Evolutionary conservation across 1,139 yeast species (phyloP).

Genomic region (Petasospora rhodanensis): DNA sequence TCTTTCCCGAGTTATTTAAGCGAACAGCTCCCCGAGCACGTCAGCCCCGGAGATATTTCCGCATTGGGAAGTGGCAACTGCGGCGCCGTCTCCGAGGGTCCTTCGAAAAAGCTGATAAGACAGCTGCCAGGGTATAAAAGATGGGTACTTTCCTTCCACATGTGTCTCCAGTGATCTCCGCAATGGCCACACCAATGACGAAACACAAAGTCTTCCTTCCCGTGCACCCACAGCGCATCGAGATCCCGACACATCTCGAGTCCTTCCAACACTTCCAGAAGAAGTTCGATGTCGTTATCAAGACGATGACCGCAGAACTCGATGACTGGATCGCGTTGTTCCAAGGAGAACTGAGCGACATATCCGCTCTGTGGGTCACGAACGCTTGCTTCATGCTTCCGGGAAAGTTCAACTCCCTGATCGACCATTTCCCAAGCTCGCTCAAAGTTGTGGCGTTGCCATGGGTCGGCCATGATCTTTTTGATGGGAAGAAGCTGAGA

Average conservation of each 20-base stretch:
- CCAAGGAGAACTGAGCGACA: conserved; percentile 26
- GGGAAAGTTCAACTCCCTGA: conserved; percentile 39
- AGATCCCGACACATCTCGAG: neutral
- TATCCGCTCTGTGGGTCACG: conserved; percentile 58
- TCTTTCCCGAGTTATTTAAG: too few relatives aligned
- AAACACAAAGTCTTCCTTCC: neutral
- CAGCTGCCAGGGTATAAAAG: too few relatives aligned
- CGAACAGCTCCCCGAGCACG: too few relatives aligned
- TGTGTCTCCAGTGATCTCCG: neutral
- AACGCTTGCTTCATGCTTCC: conserved; percentile 55
- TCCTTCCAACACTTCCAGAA: conserved; percentile 21
- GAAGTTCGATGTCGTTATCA: conserved; percentile 17
- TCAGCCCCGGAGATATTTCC: too few relatives aligned
- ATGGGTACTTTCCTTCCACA: too few relatives aligned
- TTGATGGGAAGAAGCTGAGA: conserved; percentile 41
- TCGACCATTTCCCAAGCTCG: conserved; percentile 46
- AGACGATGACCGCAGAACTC: conserved; percentile 4
- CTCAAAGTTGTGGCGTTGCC: conserved; percentile 59
- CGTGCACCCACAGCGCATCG: neutral
- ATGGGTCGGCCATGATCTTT: conserved; percentile 67
- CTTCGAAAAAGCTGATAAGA: too few relatives aligned
- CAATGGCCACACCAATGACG: neutral
- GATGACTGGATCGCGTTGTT: conserved; percentile 14
- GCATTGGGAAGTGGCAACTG: too few relatives aligned
- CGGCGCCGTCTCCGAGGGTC: too few relatives aligned